Base-by-base conservation (phyloP, 2,329 filamentous ascomycete genomes). In the Pseudocercospora cruenta region DNA sequence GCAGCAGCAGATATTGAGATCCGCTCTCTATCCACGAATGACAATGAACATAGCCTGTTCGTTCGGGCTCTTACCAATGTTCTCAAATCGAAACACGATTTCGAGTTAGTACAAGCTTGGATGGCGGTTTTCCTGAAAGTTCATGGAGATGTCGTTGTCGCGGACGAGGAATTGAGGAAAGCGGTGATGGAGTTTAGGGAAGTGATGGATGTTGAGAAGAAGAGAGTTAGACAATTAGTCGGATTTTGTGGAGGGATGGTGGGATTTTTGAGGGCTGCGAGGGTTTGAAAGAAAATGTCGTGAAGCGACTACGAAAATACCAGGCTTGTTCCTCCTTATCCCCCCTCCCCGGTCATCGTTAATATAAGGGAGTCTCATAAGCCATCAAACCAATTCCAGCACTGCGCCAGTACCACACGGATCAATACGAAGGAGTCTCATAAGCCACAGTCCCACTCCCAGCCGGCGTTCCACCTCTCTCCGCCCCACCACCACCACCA, bases 101-200 rank as follows among this genome's bases (percentile, higher is more conserved):
- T 96, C 78, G 95, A 99, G 80, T 85, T 99, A 45, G 91, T 93
- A 16, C 94, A 98, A 79, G 93, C 93, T 0, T 99, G 95, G 94
- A 98, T 99, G 93, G 90, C 91, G 1, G 94, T 98, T 0, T 96
- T 98, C 75, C 78, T 99, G 66, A 87, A 90, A 57, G 82, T 97
- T 47, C 94, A 98, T 78, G 85, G 84, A 6, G 88, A 90, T 67
- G 80, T 85, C 16, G 80, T 91, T 14, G 77, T 81, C 6, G 77
- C 81, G 36, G 79, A 80, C 43, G 75, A 86, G 74, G 77, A 80
- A 31, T 78, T 94, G 14, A 82, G 88, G 54, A 81, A 79, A 1
- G 87, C 86, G 55, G 79, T 97, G 67, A 78, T 80, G 60, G 84
- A 86, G 71, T 97, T 93, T 92, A 89, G 89, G 47, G 64, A 61